A percentile compares a stretch with the other conserved stretches of the same genome.
These are phyloP conservation scores for Macroventuria anomochaeta DNA, from an alignment of 2,329 filamentous ascomycete species.

Conservation along the genomic window DNA sequence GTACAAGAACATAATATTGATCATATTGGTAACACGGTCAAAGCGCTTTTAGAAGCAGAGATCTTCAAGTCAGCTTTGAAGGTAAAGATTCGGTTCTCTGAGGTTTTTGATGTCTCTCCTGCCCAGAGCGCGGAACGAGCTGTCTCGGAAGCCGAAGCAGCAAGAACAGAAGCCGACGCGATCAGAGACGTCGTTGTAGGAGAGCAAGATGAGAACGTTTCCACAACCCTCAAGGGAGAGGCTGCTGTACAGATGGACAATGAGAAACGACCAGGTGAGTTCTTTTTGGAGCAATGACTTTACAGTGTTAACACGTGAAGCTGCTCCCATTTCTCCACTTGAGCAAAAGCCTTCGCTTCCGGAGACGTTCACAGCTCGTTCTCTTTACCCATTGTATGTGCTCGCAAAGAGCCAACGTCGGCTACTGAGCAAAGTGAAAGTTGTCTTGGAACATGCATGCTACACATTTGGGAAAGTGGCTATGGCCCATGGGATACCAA, in stretches of 20 bases:
- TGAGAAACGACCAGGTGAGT: not conserved
- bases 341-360: not conserved
- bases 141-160: not conserved
- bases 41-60: not conserved
- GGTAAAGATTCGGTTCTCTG: conserved; percentile 1
- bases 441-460: not conserved
- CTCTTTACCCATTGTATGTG: not conserved
- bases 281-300: not conserved
- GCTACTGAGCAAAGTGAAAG: not conserved
- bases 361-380: not conserved
- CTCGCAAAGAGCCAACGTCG: not conserved
- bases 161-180: not conserved
- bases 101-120: conserved; percentile 1
- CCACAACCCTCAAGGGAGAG: not conserved
- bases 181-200: not conserved
- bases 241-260: not conserved
- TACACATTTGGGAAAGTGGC: not conserved
- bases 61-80: not conserved
- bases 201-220: not conserved
- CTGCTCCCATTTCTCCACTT: not conserved
- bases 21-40: not conserved
- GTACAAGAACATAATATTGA: not conserved
- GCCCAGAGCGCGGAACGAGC: conserved; percentile 2
- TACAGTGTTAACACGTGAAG: not conserved
- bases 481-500: not conserved